phyloP scores from a whole-genome alignment of 305 asterid genomes.

The Solanum hybrid region DNA sequence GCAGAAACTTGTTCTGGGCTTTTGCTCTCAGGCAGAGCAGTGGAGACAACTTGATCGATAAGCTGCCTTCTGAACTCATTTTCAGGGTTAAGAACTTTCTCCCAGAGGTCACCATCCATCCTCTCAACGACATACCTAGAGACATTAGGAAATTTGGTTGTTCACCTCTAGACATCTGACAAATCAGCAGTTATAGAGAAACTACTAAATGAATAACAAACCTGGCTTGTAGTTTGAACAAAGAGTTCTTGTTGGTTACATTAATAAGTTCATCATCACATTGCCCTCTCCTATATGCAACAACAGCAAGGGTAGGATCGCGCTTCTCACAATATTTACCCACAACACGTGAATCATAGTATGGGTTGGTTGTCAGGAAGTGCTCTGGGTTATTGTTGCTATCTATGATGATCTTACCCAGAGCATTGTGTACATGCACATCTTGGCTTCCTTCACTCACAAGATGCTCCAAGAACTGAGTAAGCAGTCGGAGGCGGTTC shows the following conservation, averaged over 20 bases:
- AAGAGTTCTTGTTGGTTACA: conserved; percentile 89
- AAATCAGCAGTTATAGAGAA: conserved; percentile 6
- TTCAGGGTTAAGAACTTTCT: conserved; percentile 88
- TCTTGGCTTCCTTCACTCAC: conserved; percentile 99
- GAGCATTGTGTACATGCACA: conserved; percentile 98
- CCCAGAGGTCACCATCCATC: conserved; percentile 99
- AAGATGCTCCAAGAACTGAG: conserved; percentile 98
- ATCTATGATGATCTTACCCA: conserved; percentile 96
- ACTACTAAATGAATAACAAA: conserved; percentile 26
- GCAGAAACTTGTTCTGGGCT: conserved; percentile 99
- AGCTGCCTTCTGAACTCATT: conserved; percentile 96
- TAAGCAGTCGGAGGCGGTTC: conserved; percentile 95
- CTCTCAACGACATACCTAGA: conserved; percentile 95
- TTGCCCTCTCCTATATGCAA: conserved; percentile 95
- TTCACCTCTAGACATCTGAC: conserved; percentile 11
- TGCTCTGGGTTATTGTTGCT: conserved; percentile 99
- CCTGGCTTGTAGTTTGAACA: conserved; percentile 98
- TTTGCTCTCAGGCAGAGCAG: conserved; percentile 99
- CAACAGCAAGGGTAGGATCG: conserved; percentile 99
- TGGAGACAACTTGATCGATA: conserved; percentile 98
- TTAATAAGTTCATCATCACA: conserved; percentile 96
- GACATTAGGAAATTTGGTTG: conserved; percentile 1
- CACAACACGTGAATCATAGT: conserved; percentile 96
- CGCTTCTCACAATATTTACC: conserved; percentile 99
- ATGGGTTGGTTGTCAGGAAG: conserved; percentile 97